Percentiles rank a stretch among this genome's conserved stretches.
Conservation (phyloP, 306 rosid species). For the Inga laurina region DNA sequence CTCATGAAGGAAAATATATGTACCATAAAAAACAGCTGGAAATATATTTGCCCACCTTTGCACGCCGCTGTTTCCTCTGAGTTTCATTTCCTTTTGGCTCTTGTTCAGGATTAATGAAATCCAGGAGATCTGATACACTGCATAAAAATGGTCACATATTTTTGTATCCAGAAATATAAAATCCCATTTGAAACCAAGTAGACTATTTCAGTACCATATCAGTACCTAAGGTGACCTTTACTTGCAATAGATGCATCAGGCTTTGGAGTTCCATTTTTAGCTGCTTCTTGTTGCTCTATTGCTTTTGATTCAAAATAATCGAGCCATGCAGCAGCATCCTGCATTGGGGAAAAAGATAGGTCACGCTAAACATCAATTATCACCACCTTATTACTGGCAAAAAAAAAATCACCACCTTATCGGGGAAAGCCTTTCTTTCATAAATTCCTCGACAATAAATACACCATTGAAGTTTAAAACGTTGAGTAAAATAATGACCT, state of each 20-base stretch:
- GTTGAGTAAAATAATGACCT: constrained; percentile 48
- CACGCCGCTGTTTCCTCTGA: constrained; percentile 79
- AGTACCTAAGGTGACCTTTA: constrained; percentile 99
- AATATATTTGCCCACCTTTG: constrained; percentile 66
- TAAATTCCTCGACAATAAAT: too few relatives aligned
- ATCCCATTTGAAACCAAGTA: constrained; percentile 43
- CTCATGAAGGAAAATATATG: neutral
- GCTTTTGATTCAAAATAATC: constrained; percentile 94
- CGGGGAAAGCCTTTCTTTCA: neutral
- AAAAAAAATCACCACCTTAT: neutral
- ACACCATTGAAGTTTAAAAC: constrained; percentile 1
- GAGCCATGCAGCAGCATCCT: constrained; percentile 99
- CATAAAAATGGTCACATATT: constrained; percentile 43
- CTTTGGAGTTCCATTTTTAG: constrained; percentile 92
- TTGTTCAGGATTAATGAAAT: constrained; percentile 86
- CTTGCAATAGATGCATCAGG: constrained; percentile 89
- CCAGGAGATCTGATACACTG: constrained; percentile 97
- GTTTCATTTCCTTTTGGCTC: constrained; percentile 67
- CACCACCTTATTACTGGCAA: neutral
- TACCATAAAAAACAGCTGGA: neutral
- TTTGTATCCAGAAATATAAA: constrained; percentile 34
- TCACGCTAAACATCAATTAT: neutral
- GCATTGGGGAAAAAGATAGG: constrained; percentile 42
- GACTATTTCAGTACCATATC: constrained; percentile 49
- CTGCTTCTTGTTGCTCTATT: constrained; percentile 95